These are phyloP conservation scores for Aspergillus alliaceus DNA, from an alignment of 2,329 filamentous ascomycete species.

Conservation along the genomic window DNA sequence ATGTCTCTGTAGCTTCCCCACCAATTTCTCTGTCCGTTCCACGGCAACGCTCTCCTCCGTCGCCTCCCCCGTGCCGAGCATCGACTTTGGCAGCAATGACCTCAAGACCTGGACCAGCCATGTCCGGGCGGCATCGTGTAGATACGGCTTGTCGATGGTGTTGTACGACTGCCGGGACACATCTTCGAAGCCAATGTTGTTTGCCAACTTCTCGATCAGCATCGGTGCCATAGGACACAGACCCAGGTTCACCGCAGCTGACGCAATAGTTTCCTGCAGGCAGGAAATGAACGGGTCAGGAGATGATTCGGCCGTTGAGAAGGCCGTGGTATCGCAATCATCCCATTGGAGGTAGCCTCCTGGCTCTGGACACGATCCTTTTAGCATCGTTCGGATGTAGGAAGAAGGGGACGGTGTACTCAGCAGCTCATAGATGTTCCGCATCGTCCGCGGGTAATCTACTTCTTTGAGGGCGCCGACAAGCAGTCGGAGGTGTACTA, in stretches of 20 bases:
- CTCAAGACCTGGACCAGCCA: constrained; percentile 19
- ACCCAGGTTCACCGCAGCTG: constrained; percentile 14
- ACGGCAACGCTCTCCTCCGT: constrained; percentile 5
- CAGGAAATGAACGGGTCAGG: constrained; percentile 1
- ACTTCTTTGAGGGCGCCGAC: constrained; percentile 25
- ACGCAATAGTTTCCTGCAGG: constrained; percentile 9
- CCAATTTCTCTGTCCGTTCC: constrained; percentile 10
- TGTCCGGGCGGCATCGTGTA: constrained; percentile 9
- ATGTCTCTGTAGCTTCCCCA: constrained; percentile 18
- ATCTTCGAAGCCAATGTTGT: constrained; percentile 5
- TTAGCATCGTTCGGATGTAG: not conserved
- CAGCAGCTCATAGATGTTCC: constrained; percentile 27
- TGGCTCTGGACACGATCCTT: constrained; percentile 14
- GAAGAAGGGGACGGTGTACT: constrained; percentile 20
- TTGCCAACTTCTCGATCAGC: constrained; percentile 14
- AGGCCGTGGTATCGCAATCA: constrained; percentile 21
- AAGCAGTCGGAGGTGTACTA: constrained; percentile 31
- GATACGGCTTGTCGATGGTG: constrained; percentile 11
- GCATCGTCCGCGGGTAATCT: constrained; percentile 20
- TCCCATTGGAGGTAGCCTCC: constrained; percentile 31
- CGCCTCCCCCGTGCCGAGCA: constrained; percentile 14
- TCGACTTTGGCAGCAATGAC: constrained; percentile 11
- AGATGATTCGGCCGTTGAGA: constrained; percentile 14
- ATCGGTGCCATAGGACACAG: constrained; percentile 13
- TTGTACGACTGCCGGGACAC: constrained; percentile 13